phyloP scores from a whole-genome alignment of 805 yeast genomes.

The Cyberlindnera sargentensis region DNA sequence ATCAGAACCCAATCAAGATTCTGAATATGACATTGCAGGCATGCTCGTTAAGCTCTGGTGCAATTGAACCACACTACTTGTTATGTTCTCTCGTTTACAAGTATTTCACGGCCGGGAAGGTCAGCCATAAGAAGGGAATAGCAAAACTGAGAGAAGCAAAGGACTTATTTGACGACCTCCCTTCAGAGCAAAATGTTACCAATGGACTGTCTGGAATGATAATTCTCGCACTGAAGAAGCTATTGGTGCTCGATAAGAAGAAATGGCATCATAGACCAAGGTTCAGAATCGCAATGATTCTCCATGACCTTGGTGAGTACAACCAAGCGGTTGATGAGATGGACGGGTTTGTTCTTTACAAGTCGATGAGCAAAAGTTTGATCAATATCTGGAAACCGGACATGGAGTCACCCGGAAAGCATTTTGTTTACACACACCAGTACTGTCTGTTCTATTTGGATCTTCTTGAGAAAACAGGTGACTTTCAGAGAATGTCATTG shows the following conservation, averaged over 20 bases:
- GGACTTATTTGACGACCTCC: conserved; percentile 15
- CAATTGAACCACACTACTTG: conserved; percentile 73
- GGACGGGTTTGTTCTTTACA: conserved; percentile 54
- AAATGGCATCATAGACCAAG: conserved; percentile 90
- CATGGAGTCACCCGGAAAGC: conserved; percentile 86
- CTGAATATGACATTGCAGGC: conserved; percentile 39
- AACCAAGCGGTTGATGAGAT: conserved; percentile 58
- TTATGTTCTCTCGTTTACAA: conserved; percentile 55
- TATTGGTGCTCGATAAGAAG: conserved; percentile 60
- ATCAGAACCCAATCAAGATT: conserved; percentile 26
- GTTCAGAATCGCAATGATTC: conserved; percentile 60
- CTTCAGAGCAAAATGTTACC: conserved; percentile 13
- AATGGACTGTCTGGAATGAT: conserved; percentile 31
- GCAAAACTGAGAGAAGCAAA: conserved; percentile 29
- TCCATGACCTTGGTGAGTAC: conserved; percentile 42
- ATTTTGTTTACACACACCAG: conserved; percentile 67
- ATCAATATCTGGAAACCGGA: conserved; percentile 94
- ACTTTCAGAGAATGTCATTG: conserved; percentile 49
- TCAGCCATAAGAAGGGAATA: conserved; percentile 34
- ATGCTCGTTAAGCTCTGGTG: conserved; percentile 32
- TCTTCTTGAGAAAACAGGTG: conserved; percentile 44
- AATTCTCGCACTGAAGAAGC: conserved; percentile 38
- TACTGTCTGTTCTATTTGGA: conserved; percentile 61
- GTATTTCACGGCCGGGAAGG: conserved; percentile 31
- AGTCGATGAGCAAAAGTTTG: conserved; percentile 60